Conservation (phyloP, 768 basidiomycete species). For the Dictyophora rubrovolvata region DNA sequence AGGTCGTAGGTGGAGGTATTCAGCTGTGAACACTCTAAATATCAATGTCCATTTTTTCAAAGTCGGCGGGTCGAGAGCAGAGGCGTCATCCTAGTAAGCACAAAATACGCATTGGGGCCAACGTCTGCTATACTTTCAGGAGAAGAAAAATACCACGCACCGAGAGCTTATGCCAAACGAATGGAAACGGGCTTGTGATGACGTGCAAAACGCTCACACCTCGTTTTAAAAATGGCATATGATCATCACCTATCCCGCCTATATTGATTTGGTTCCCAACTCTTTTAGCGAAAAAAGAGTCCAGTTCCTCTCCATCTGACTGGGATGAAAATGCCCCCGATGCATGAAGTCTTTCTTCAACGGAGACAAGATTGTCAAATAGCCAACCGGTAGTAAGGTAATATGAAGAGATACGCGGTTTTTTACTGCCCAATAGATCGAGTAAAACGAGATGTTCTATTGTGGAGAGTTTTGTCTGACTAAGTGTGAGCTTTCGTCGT, state of each 20-base stretch:
- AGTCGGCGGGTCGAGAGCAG: constrained; percentile 73
- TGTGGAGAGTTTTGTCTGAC: constrained; percentile 54
- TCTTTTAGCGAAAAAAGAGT: constrained; percentile 60
- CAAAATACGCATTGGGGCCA: neutral
- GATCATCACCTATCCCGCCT: constrained; percentile 83
- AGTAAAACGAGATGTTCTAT: constrained; percentile 90
- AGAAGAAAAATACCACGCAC: constrained; percentile 32
- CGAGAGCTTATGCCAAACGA: constrained; percentile 74
- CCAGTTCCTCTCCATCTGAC: constrained; percentile 30
- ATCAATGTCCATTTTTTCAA: constrained; percentile 87
- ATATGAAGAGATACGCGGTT: constrained; percentile 70
- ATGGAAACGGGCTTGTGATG: constrained; percentile 82
- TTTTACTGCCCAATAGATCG: constrained; percentile 76
- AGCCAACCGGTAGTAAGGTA: constrained; percentile 90
- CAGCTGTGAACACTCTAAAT: constrained; percentile 76
- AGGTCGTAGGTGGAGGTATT: constrained; percentile 72
- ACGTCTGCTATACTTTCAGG: neutral
- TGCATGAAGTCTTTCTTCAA: constrained; percentile 62
- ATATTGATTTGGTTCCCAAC: constrained; percentile 25
- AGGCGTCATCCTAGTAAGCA: constrained; percentile 68
- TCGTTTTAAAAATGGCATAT: constrained; percentile 72
- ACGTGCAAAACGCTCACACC: constrained; percentile 88
- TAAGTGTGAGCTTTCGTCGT: constrained; percentile 36
- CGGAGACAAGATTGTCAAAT: constrained; percentile 63
- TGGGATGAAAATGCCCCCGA: constrained; percentile 44